Base-by-base conservation (phyloP, 148 eudicot species). In the Rhododendron ovatum region DNA sequence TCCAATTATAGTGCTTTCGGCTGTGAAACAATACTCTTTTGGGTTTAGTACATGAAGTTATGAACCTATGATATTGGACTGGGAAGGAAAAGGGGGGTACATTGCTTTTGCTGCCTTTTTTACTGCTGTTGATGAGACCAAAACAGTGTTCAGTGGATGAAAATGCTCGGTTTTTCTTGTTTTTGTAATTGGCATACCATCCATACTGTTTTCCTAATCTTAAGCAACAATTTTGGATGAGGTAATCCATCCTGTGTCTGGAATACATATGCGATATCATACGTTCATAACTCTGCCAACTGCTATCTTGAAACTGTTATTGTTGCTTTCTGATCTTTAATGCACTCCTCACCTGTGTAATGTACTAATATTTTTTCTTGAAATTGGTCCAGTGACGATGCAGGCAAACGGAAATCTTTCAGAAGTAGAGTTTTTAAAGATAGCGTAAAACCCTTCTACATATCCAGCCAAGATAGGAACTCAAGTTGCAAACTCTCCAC, bases 391-490 rank as follows among this genome's bases (percentile, higher is more conserved):
- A 95, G 98, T 84, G 98, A 95, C 83, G 98, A 96, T 45, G 83
- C 93, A 61, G 93, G 79, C 90, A 96, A 93, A 91, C 88, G 97
- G 89, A 96, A 92, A 90, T 91, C 88, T 82, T 89, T 89, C 35
- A 92, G 93, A 88, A 90, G 87, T 80, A 94, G 86, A 91, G 94
- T 89, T 82, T 82, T 88, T 51, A 95, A 87, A 89, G 96, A 93
- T 91, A 94, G 92, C 30, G 98, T 89, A 28, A 93, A 88, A 91
- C 91, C 92, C 69, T 88, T 89, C 63, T 83, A 91, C 86, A 81
- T 91, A 85, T 89, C 90, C 69, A 88, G 90, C 71, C 92, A 88
- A 26, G 96, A 92, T 86, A 91, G 94, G 86, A 89, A 86, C 82
- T 87, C 57, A 43, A 91, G 88, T 89, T 92, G 92, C 93, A 94